phyloP scores from a whole-genome alignment of 371 early-diverging fungal genomes.

The Umbelopsis sp. region DNA sequence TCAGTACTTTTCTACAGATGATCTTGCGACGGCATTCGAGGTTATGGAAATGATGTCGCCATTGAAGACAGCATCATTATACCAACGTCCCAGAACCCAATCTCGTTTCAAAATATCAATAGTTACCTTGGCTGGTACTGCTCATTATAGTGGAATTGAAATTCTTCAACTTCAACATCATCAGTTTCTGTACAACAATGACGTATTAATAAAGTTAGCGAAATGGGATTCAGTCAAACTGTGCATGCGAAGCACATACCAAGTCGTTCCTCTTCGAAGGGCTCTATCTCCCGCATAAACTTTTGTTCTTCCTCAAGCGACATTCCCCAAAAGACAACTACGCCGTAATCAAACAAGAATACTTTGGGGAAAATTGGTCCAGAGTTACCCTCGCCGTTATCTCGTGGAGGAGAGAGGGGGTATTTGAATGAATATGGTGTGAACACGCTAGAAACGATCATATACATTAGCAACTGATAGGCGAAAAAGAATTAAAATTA shows the following conservation, averaged over 20 bases:
- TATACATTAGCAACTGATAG: background rate
- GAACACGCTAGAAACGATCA: slow-evolving; percentile 30
- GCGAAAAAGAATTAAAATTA: background rate
- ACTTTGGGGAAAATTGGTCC: slow-evolving; percentile 56
- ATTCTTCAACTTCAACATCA: slow-evolving; percentile 90
- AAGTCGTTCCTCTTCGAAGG: slow-evolving; percentile 75
- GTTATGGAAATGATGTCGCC: no score
- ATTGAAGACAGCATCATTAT: no score
- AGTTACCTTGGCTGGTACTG: slow-evolving; percentile 68
- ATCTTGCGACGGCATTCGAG: background rate
- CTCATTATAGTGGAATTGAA: slow-evolving; percentile 87
- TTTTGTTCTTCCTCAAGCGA: slow-evolving; percentile 79
- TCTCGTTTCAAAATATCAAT: no score
- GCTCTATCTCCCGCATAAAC: slow-evolving; percentile 68
- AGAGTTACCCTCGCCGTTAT: slow-evolving; percentile 25
- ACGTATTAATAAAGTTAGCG: background rate
- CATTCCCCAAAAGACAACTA: slow-evolving; percentile 96
- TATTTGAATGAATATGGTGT: slow-evolving; percentile 51
- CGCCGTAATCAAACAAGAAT: slow-evolving; percentile 93
- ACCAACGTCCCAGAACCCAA: no score
- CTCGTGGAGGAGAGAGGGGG: slow-evolving; percentile 41
- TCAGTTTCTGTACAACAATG: slow-evolving; percentile 44
- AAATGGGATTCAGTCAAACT: no score
- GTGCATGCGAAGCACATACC: slow-evolving; percentile 34
- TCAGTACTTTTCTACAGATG: background rate